phyloP scores from a whole-genome alignment of 2,329 filamentous ascomycete genomes.

The Ophiostoma australiae region DNA sequence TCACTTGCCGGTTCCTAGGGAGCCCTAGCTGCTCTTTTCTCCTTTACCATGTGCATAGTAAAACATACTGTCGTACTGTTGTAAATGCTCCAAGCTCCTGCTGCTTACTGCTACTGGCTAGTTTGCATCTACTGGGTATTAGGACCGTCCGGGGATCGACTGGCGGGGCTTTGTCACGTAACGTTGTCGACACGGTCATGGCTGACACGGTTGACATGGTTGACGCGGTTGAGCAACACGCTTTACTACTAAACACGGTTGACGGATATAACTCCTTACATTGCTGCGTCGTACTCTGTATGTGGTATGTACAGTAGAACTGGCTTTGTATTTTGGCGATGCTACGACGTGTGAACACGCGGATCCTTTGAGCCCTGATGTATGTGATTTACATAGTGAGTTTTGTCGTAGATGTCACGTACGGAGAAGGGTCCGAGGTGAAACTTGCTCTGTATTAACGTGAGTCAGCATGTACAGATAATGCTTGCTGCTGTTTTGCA shows the following conservation, averaged over 20 bases:
- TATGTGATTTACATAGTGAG: no score
- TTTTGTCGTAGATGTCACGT: no score
- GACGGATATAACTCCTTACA: not conserved
- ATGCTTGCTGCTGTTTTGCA: not conserved
- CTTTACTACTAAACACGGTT: not conserved
- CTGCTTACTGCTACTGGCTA: not conserved
- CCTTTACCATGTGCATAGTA: no score
- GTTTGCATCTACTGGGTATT: conserved; percentile 8
- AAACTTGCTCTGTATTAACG: not conserved
- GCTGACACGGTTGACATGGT: not conserved
- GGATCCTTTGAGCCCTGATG: not conserved
- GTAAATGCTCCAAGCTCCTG: not conserved
- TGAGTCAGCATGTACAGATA: not conserved
- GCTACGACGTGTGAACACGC: not conserved
- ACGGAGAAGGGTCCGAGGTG: not conserved
- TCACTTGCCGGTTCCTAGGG: conserved; percentile 3
- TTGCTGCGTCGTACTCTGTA: not conserved
- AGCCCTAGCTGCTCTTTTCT: not conserved
- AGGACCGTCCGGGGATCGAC: conserved; percentile 3
- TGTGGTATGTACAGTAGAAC: not conserved
- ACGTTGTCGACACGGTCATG: not conserved
- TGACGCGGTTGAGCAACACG: no score
- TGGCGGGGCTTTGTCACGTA: conserved; percentile 7
- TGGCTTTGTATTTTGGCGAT: not conserved
- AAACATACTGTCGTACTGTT: no score